Base-by-base conservation (phyloP, 2,329 filamentous ascomycete genomes). In the Sclerotinia spermophila region DNA sequence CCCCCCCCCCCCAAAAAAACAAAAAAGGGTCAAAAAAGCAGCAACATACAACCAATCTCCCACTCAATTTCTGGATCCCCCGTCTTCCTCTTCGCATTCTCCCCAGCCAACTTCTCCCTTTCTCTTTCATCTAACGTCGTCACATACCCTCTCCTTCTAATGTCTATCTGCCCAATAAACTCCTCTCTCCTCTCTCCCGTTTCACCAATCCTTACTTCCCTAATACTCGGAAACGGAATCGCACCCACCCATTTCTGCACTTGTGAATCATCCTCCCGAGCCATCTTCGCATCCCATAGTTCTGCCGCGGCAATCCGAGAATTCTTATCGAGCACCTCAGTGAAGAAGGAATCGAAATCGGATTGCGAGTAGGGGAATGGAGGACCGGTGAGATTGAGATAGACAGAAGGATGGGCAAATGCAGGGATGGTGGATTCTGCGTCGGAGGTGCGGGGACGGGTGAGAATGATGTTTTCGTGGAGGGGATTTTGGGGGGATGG, bases 41-140 rank as follows among this genome's bases (percentile, higher is more conserved):
- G 40, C 21, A 35, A 64, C 67, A 53, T 55, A 69, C 67, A 69
- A 38, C 67, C 67, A 55, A 69, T 53, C 35, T 69, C 67, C 58
- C 59, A 69, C 8, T 69, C 67, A 27, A 62, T 62, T 13, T 6
- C 27, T 13, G 35, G 33, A 53, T 69, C 67, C 7, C 67, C 67
- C 8, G 38, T 24, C 42, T 33, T 42, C 51, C 35, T 53, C 10
- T 30, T 38, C 44, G 15, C 15, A 33, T 64, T 64, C 7, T 13
- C 24, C 19, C 6, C 0, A 0, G 48, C 40, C 58, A 69, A 55
- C 15, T 38, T 27, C 7, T 51, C 15, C 4, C n/a, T 40, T 19
- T 45, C 58, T 27, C 21, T 21, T 21, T 44, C 44, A 24, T 42
- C 56, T 38, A n/a, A 24, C 35, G 51, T 21, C 24, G 58, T 55